These are phyloP conservation scores for Nymphaea colorata DNA, from an alignment of 164 flowering plant genomes.

Conservation along the genomic window DNA sequence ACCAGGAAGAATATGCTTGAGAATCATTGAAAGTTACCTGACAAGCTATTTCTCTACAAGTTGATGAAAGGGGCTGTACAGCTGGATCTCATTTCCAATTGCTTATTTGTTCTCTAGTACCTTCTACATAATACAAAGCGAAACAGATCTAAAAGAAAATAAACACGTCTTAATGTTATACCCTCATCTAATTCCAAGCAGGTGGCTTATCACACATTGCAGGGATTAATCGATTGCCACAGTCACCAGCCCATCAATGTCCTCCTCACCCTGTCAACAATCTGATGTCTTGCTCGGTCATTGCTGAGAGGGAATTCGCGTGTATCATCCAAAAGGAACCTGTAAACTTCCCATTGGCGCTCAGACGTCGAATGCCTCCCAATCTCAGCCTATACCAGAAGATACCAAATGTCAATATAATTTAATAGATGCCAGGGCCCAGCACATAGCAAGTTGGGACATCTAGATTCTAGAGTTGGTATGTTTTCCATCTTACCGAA, in stretches of 20 bases:
- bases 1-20: not conserved
- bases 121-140: not conserved
- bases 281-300: constrained; percentile 31
- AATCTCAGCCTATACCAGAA: constrained; percentile 60
- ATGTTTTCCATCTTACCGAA: constrained; percentile 41
- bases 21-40: not conserved
- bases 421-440: not conserved
- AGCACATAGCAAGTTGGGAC: not conserved
- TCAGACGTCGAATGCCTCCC: constrained; percentile 53
- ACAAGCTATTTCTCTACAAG: not conserved
- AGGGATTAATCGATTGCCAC: not conserved
- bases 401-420: not conserved
- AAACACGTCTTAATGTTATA: too few species aligned
- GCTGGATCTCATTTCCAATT: not conserved
- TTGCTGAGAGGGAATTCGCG: constrained; percentile 30
- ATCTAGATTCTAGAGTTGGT: constrained; percentile 4
- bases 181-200: not conserved
- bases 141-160: not conserved
- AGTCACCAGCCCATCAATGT: constrained; percentile 83
- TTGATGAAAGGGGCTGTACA: not conserved
- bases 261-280: constrained; percentile 65
- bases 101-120: not conserved
- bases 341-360: constrained; percentile 89
- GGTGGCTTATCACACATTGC: not conserved
- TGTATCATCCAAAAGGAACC: constrained; percentile 73